These are phyloP conservation scores for Auricularia heimuer DNA, from an alignment of 768 basidiomycete species.

Conservation along the genomic window DNA sequence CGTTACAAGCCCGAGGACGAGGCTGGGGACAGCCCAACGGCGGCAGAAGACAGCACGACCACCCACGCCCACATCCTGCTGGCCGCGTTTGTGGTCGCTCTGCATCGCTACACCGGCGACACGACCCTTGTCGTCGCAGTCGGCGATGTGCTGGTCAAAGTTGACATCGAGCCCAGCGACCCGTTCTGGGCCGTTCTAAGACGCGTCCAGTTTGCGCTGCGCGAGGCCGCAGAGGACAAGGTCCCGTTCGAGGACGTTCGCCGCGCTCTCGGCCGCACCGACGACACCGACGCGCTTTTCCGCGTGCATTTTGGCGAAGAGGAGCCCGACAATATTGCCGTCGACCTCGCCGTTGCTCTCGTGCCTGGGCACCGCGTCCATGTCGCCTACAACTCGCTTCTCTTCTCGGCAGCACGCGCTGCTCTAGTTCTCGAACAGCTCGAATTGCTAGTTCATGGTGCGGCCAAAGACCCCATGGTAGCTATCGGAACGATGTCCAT, in stretches of 20 bases:
- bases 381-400: constrained; percentile 85
- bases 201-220: constrained; percentile 75
- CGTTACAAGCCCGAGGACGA: constrained; percentile 49
- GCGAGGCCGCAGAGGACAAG: constrained; percentile 70
- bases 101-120: constrained; percentile 94
- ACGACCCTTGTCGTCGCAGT: constrained; percentile 80
- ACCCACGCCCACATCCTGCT: constrained; percentile 88
- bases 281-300: constrained; percentile 64
- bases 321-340: constrained; percentile 78
- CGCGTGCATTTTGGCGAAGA: constrained; percentile 96
- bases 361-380: constrained; percentile 58
- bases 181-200: constrained; percentile 83
- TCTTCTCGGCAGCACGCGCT: constrained; percentile 77
- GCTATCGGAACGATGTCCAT: constrained; percentile 74
- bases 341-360: constrained; percentile 67
- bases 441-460: constrained; percentile 61
- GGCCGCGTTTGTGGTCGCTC: constrained; percentile 81
- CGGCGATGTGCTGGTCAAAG: constrained; percentile 74
- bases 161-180: constrained; percentile 75
- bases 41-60: constrained; percentile 33
- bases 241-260: constrained; percentile 74
- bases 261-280: constrained; percentile 55
- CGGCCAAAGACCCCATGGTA: constrained; percentile 54
- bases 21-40: constrained; percentile 38
- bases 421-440: constrained; percentile 78